These are phyloP conservation scores for Lophiostoma macrostomum DNA, from an alignment of 495 filamentous ascomycete genomes.

Conservation along the genomic window DNA sequence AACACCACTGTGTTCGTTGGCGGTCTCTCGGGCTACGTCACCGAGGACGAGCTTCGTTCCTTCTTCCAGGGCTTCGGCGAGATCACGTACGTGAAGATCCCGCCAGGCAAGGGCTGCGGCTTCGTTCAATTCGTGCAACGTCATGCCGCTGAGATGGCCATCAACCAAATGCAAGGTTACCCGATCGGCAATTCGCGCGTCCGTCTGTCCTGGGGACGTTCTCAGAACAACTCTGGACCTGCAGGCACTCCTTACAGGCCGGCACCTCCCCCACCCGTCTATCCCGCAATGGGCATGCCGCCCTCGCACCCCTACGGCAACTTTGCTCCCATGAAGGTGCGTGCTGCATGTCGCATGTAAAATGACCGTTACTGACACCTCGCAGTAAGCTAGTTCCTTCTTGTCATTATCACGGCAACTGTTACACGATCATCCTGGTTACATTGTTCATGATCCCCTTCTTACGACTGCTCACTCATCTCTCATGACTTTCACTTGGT, in stretches of 20 bases:
- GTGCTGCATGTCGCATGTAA: not conserved
- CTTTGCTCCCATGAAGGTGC: constrained; percentile 40
- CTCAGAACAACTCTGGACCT: constrained; percentile 97
- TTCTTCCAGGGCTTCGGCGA: constrained; percentile 99
- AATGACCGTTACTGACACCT: constrained; percentile 9
- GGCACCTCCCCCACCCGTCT: constrained; percentile 85
- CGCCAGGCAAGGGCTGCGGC: constrained; percentile 96
- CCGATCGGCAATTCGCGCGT: constrained; percentile 99
- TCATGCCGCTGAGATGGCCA: constrained; percentile 99
- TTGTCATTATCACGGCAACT: constrained; percentile 16
- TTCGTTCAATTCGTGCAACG: constrained; percentile 99
- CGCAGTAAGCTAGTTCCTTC: constrained; percentile 34
- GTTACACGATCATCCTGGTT: constrained; percentile 18
- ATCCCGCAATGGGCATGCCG: constrained; percentile 70
- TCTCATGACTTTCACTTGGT: constrained; percentile 31
- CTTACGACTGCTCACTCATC: constrained; percentile 33
- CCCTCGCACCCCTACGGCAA: constrained; percentile 66
- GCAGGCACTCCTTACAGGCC: constrained; percentile 97
- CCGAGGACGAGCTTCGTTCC: constrained; percentile 96
- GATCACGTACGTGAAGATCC: constrained; percentile 99
- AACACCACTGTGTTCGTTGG: constrained; percentile 99
- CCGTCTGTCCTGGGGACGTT: constrained; percentile 93
- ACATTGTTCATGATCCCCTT: constrained; percentile 25
- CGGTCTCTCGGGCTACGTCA: constrained; percentile 95
- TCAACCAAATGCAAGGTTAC: constrained; percentile 99